Base-by-base conservation (phyloP, 768 basidiomycete genomes). In the Lactifluus subvellereus region DNA sequence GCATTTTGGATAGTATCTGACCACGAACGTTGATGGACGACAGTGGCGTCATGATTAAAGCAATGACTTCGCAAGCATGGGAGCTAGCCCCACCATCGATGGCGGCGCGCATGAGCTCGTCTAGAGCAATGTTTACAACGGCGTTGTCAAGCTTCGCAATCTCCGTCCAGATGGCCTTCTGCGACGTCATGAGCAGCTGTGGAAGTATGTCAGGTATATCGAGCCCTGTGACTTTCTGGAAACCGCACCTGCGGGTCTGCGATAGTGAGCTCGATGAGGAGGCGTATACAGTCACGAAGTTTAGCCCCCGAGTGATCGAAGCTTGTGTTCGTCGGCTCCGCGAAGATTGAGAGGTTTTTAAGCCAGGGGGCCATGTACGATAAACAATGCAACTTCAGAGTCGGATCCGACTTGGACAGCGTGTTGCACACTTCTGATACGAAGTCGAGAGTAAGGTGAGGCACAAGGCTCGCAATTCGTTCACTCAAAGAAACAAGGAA, bases 301-400 rank as follows among this genome's bases (percentile, higher is more conserved):
- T 86, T 81, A 11, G 88, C 84, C 9, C 85, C 87, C 1, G 88
- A 86, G 33, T 84, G 82, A 58, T 90, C 88, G 61, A 83, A 89
- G 37, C 88, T 75, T n/a, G 80, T 69, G 66, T 80, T 80, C 2
- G 85, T 82, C 1, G 91, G 86, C 67, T 87, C 87, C 32, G 82
- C 81, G 66, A 90, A 94, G 14, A 77, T 73, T 2, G 82, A 78
- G 2, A 97, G 77, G 69, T 95, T 94, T 71, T 82, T 85, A 47
- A 96, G 82, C 94, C 94, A 97, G 3, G 94, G 93, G 45, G 82
- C 84, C 79, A 96, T 80, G 70, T 93, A 94, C 62, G 88, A 84
- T 22, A 95, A 72, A 69, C 87, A 92, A 63, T 80, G 82, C 45
- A 90, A 84, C 43, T 86, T 85, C 53, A 88, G 86, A 1, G 75